A percentile compares a stretch with the other conserved stretches of the same genome.
These are phyloP conservation scores for Aspergillus olivimuriae DNA, from an alignment of 495 filamentous ascomycete species.

Conservation along the genomic window DNA sequence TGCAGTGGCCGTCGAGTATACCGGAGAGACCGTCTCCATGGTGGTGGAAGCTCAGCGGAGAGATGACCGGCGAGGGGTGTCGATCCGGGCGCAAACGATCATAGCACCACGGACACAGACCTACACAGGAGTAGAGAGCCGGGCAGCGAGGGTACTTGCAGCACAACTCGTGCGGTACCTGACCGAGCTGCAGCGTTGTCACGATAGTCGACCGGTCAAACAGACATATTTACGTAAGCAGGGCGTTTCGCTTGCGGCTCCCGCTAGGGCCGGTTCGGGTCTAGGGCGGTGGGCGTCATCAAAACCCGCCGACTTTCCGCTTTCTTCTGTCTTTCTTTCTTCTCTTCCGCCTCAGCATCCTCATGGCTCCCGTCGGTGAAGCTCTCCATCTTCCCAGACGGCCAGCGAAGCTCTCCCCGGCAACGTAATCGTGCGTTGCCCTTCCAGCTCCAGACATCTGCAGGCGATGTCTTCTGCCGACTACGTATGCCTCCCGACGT, in stretches of 20 bases:
- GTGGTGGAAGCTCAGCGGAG: not conserved
- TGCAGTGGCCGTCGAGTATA: conserved; percentile 31
- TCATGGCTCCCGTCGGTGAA: conserved; percentile 27
- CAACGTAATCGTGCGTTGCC: conserved; percentile 7
- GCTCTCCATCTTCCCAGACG: conserved; percentile 26
- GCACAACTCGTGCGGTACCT: too few relatives aligned
- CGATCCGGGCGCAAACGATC: too few relatives aligned
- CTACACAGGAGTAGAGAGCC: too few relatives aligned
- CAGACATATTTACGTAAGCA: too few relatives aligned
- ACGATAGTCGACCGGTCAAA: conserved; percentile 1
- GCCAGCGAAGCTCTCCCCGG: conserved; percentile 10
- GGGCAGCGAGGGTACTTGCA: too few relatives aligned
- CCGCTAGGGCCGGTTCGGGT: not conserved
- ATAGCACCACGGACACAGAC: too few relatives aligned
- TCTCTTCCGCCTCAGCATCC: conserved; percentile 11
- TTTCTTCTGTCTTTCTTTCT: conserved; percentile 16
- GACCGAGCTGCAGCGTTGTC: too few relatives aligned
- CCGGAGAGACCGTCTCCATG: conserved; percentile 43
- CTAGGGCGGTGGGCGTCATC: not conserved
- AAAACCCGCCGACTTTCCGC: conserved; percentile 7
- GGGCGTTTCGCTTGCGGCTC: conserved; percentile 22
- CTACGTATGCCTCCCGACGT: conserved; percentile 38
- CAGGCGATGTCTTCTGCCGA: conserved; percentile 33
- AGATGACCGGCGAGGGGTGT: not conserved
- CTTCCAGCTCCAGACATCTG: not conserved